Conservation (phyloP, 2,329 filamentous ascomycete genomes). For the Cercospora janseana region DNA sequence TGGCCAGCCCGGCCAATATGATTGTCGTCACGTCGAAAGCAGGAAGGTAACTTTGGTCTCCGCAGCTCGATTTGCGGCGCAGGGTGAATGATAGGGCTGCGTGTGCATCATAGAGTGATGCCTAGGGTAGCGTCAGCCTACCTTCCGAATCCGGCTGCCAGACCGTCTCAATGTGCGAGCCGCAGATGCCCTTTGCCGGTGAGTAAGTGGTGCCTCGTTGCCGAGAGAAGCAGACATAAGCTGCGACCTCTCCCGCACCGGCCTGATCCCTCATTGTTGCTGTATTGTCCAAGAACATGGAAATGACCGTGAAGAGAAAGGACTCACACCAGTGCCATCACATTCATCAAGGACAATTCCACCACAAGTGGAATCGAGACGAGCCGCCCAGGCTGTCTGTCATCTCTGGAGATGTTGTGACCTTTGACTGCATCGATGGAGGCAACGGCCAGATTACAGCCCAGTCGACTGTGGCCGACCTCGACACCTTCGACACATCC, state of each 20-base stretch:
- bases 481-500: constrained; percentile 18
- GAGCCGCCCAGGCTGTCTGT: constrained; percentile 22
- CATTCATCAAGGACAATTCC: constrained; percentile 25
- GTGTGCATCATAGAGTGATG: constrained; percentile 9
- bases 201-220: constrained; percentile 11
- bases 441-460: constrained; percentile 24
- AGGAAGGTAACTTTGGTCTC: constrained; percentile 8
- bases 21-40: not conserved
- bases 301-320: constrained; percentile 11
- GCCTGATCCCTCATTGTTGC: not conserved
- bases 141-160: constrained; percentile 13
- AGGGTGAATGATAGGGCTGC: constrained; percentile 10
- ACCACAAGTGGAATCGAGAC: constrained; percentile 23
- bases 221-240: constrained; percentile 11
- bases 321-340: constrained; percentile 20
- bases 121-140: not conserved
- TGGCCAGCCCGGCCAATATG: not conserved
- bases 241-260: not conserved
- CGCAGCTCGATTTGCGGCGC: not conserved
- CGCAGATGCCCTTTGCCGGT: constrained; percentile 12
- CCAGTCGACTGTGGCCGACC: constrained; percentile 17
- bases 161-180: constrained; percentile 9
- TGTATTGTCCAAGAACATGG: not conserved
- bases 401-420: constrained; percentile 22
- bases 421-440: constrained; percentile 26